phyloP scores from a whole-genome alignment of 805 yeast genomes.

The Grigorovia transvaalensis region DNA sequence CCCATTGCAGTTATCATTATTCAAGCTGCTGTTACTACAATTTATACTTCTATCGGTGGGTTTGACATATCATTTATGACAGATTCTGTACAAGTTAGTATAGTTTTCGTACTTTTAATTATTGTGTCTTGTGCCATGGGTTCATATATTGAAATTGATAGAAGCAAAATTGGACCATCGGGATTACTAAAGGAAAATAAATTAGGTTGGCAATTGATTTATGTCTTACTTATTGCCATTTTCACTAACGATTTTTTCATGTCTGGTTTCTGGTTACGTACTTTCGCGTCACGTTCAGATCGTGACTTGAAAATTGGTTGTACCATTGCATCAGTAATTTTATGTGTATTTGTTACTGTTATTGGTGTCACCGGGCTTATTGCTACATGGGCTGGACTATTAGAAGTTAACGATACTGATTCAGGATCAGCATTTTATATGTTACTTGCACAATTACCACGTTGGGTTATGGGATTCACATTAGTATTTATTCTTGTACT shows the following conservation, averaged over 20 bases:
- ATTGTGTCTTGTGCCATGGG: conserved; percentile 77
- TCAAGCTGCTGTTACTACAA: conserved; percentile 77
- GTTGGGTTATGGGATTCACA: conserved; percentile 79
- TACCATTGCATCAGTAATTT: conserved; percentile 58
- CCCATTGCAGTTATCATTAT: conserved; percentile 76
- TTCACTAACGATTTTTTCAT: conserved; percentile 83
- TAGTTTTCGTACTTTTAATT: conserved; percentile 55
- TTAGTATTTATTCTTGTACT: conserved; percentile 62
- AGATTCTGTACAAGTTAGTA: conserved; percentile 72
- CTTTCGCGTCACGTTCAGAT: conserved; percentile 78
- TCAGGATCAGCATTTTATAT: conserved; percentile 66
- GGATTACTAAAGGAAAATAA: conserved; percentile 55
- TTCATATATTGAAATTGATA: conserved; percentile 48
- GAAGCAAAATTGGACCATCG: conserved; percentile 50
- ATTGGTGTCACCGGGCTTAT: conserved; percentile 77
- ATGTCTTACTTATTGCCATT: conserved; percentile 77
- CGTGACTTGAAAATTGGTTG: conserved; percentile 68
- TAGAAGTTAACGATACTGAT: conserved; percentile 36
- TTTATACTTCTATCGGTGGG: conserved; percentile 83
- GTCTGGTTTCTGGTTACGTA: conserved; percentile 89
- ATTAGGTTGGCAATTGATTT: conserved; percentile 83
- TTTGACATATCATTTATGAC: conserved; percentile 81
- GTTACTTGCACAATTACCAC: conserved; percentile 61
- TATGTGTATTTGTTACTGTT: conserved; percentile 53
- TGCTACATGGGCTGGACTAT: conserved; percentile 82